Conservation (phyloP, 106 monocot genomes). For the Acorus calamus region DNA sequence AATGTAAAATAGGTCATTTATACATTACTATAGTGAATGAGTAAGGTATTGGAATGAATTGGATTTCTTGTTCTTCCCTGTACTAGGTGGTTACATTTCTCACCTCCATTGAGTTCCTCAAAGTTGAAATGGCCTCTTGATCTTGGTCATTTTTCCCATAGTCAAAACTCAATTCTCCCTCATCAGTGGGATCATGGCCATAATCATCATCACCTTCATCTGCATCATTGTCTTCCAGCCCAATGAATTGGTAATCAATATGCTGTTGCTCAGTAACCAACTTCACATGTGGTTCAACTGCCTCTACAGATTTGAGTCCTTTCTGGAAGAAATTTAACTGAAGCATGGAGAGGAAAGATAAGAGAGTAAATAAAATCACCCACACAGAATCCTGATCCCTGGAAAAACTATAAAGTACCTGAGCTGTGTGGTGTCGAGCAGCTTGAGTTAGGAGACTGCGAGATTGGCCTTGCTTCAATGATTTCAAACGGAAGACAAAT, state of each 20-base stretch:
- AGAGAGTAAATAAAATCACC: background rate
- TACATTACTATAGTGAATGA: no score
- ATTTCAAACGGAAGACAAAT: conserved; percentile 43
- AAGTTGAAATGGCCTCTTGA: conserved; percentile 23
- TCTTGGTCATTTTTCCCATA: conserved; percentile 31
- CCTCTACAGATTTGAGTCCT: conserved; percentile 13
- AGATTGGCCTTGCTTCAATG: conserved; percentile 47
- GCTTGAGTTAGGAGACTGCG: conserved; percentile 47
- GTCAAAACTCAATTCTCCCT: conserved; percentile 38
- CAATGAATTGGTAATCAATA: conserved; percentile 14
- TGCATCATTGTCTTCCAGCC: conserved; percentile 6
- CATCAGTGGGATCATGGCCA: conserved; percentile 24
- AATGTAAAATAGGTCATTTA: no score
- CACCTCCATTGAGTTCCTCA: conserved; percentile 67
- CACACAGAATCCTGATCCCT: conserved; percentile 3
- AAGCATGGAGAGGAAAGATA: background rate
- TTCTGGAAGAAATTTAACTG: conserved; percentile 19
- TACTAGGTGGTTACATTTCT: background rate
- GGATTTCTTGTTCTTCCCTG: background rate
- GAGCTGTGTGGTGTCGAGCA: conserved; percentile 45
- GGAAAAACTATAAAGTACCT: conserved; percentile 19
- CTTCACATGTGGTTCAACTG: conserved; percentile 13
- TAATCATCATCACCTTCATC: conserved; percentile 18
- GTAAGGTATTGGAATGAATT: no score
- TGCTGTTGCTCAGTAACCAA: conserved; percentile 8